Percentiles rank a stretch among this genome's conserved stretches.
phyloP scores from a whole-genome alignment of 495 filamentous ascomycete species.

The Xylaria venustula region DNA sequence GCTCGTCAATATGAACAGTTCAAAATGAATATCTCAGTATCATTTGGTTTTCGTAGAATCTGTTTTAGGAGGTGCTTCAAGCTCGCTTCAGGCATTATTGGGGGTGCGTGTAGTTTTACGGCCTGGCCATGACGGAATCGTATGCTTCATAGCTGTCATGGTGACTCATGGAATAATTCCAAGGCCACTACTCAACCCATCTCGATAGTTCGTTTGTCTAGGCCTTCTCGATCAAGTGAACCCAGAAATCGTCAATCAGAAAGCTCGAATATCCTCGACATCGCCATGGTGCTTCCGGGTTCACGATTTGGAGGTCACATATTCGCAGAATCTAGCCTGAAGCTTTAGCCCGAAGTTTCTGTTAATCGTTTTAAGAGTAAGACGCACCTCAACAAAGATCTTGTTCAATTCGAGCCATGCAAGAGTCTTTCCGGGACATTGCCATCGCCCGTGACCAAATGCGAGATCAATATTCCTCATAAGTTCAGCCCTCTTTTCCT shows the following conservation, averaged over 20 bases:
- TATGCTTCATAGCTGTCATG: too few relatives aligned
- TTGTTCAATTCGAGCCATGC: constrained; percentile 55
- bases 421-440: constrained; percentile 45
- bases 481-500: constrained; percentile 35
- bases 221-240: constrained; percentile 15
- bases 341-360: background rate
- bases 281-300: constrained; percentile 45
- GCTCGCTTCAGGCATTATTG: too few relatives aligned
- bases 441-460: constrained; percentile 45
- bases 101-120: too few relatives aligned
- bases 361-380: background rate
- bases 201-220: background rate
- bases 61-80: too few relatives aligned
- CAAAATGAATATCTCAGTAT: too few relatives aligned
- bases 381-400: constrained; percentile 53
- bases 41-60: too few relatives aligned
- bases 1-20: too few relatives aligned
- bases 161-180: background rate
- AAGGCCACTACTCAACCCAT: background rate
- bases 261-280: constrained; percentile 16
- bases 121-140: too few relatives aligned
- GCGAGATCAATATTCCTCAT: constrained; percentile 36
- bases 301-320: constrained; percentile 53
- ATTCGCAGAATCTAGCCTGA: constrained; percentile 49
- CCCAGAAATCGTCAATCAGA: constrained; percentile 20